Percentiles rank a stretch among this genome's conserved stretches.
Evolutionary conservation across 768 basidiomycete genomes (phyloP).

Genomic region (Lactarius trivialis): DNA sequence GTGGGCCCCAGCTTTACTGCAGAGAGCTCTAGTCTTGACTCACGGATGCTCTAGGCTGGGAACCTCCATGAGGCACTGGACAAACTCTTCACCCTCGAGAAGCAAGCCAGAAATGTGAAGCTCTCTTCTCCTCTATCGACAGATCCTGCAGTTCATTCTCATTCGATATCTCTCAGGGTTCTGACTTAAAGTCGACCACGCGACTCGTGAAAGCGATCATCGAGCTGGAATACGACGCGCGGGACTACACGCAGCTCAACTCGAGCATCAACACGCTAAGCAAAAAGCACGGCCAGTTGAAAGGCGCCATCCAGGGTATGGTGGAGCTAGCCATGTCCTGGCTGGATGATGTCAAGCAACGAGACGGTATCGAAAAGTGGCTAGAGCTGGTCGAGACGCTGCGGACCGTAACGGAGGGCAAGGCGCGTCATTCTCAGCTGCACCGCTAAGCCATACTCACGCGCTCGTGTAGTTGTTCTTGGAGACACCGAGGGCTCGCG

Average conservation of each 20-base stretch:
- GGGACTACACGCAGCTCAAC: slow-evolving; percentile 66
- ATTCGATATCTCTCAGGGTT: slow-evolving; percentile 50
- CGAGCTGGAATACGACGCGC: slow-evolving; percentile 64
- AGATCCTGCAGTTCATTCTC: neutral
- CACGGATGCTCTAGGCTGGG: slow-evolving; percentile 49
- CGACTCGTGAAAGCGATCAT: slow-evolving; percentile 71
- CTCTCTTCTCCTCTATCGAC: slow-evolving; percentile 14
- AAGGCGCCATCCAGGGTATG: slow-evolving; percentile 83
- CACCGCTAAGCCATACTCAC: slow-evolving; percentile 6
- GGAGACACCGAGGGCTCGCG: slow-evolving; percentile 91
- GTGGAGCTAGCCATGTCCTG: slow-evolving; percentile 82
- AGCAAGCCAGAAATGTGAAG: slow-evolving; percentile 90
- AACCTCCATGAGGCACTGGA: slow-evolving; percentile 84
- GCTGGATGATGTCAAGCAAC: slow-evolving; percentile 67
- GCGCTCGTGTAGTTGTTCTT: slow-evolving; percentile 68
- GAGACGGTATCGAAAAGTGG: slow-evolving; percentile 69
- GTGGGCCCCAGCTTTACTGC: slow-evolving; percentile 37
- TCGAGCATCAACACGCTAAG: slow-evolving; percentile 59
- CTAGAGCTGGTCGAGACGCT: slow-evolving; percentile 85
- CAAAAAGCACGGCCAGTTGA: slow-evolving; percentile 97
- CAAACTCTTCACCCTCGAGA: slow-evolving; percentile 83
- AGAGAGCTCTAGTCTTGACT: neutral
- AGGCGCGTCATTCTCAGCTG: slow-evolving; percentile 46
- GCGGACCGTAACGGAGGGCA: slow-evolving; percentile 91
- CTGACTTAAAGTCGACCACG: slow-evolving; percentile 89